These are phyloP conservation scores for Zygoascus meyerae DNA, from an alignment of 1,139 yeast genomes.

Conservation along the genomic window DNA sequence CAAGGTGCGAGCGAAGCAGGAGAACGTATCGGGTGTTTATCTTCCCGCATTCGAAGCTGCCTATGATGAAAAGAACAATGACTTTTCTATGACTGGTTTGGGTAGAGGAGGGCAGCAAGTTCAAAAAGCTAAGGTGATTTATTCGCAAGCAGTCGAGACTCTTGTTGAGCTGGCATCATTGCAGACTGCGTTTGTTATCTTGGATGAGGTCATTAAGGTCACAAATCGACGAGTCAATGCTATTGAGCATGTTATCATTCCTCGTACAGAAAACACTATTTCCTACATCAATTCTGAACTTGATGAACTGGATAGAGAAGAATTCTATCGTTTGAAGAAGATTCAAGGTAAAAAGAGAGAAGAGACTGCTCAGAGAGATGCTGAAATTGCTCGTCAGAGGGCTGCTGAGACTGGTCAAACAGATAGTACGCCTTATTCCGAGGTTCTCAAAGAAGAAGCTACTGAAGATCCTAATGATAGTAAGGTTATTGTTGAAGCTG, in stretches of 20 bases:
- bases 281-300: constrained; percentile 87
- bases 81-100: constrained; percentile 90
- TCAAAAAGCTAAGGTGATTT: constrained; percentile 87
- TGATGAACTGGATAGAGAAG: constrained; percentile 97
- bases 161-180: constrained; percentile 91
- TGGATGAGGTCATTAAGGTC: constrained; percentile 96
- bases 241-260: constrained; percentile 95
- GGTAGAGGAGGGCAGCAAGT: constrained; percentile 99
- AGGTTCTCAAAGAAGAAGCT: constrained; percentile 3
- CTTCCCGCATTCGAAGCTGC: constrained; percentile 88
- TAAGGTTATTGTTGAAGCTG: constrained; percentile 5
- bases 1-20: constrained; percentile 86
- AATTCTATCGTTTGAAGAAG: constrained; percentile 90
- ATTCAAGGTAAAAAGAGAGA: constrained; percentile 94
- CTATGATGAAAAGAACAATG: constrained; percentile 79
- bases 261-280: constrained; percentile 95
- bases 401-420: constrained; percentile 12
- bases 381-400: constrained; percentile 47
- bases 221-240: constrained; percentile 98
- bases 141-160: constrained; percentile 92
- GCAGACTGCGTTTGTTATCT: constrained; percentile 84
- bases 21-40: constrained; percentile 92
- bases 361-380: constrained; percentile 61
- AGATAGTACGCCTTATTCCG: neutral
- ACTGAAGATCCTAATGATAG: constrained; percentile 5